These are phyloP conservation scores for Neonectria neomacrospora DNA, from an alignment of 2,329 filamentous ascomycete genomes.

Conservation along the genomic window DNA sequence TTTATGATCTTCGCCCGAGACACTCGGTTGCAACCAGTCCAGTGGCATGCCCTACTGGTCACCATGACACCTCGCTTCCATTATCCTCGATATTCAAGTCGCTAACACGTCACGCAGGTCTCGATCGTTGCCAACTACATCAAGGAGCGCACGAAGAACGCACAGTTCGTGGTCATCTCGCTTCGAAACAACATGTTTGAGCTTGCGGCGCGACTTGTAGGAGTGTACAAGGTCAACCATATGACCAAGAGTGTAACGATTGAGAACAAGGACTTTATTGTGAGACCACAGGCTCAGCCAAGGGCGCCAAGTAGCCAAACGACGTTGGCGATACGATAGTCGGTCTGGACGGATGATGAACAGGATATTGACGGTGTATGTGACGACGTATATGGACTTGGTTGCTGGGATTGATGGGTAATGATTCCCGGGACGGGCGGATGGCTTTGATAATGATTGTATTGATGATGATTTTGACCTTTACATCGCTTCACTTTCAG, in stretches of 20 bases:
- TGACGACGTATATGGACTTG: constrained; percentile 21
- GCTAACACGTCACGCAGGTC: constrained; percentile 66
- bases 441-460: constrained; percentile 41
- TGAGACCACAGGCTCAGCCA: constrained; percentile 50
- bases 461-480: constrained; percentile 31
- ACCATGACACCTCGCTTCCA: constrained; percentile 29
- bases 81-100: constrained; percentile 23
- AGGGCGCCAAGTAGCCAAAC: constrained; percentile 49
- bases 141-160: constrained; percentile 98
- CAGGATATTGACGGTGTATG: constrained; percentile 24
- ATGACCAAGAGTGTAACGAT: constrained; percentile 96
- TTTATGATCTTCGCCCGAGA: constrained; percentile 29
- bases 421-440: constrained; percentile 34
- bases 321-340: constrained; percentile 51
- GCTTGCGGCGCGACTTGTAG: constrained; percentile 91
- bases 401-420: constrained; percentile 32
- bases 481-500: background rate
- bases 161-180: constrained; percentile 98
- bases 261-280: constrained; percentile 83
- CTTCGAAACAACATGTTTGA: constrained; percentile 99
- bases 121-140: constrained; percentile 99
- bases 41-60: constrained; percentile 24
- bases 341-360: constrained; percentile 4
- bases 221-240: constrained; percentile 99
- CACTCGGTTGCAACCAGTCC: constrained; percentile 38